Evolutionary conservation across 768 basidiomycete genomes (phyloP).

Genomic region (Gautieria morchelliformis): DNA sequence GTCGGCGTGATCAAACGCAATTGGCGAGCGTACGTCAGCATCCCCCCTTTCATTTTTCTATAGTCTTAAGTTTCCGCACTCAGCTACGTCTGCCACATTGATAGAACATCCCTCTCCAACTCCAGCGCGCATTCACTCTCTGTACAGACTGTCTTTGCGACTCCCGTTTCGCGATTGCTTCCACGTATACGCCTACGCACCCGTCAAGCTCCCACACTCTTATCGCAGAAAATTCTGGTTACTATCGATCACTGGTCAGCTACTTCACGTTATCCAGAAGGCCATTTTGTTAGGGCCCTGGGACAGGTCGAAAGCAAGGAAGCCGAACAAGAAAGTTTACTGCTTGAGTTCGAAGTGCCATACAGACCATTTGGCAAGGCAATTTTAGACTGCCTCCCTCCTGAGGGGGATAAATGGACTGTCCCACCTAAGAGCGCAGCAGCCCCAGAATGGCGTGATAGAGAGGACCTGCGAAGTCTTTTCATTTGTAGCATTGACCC

Average conservation of each 20-base stretch:
- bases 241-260: constrained; percentile 89
- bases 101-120: constrained; percentile 77
- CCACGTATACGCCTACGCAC: constrained; percentile 93
- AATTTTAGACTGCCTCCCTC: constrained; percentile 82
- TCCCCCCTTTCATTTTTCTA: background rate
- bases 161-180: constrained; percentile 82
- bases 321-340: constrained; percentile 87
- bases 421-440: constrained; percentile 66
- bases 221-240: constrained; percentile 93
- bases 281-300: constrained; percentile 89
- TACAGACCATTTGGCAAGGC: constrained; percentile 96
- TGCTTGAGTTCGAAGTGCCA: constrained; percentile 92
- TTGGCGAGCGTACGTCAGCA: constrained; percentile 76
- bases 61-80: background rate
- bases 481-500: constrained; percentile 97
- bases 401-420: constrained; percentile 85
- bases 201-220: constrained; percentile 79
- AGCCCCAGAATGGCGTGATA: constrained; percentile 59
- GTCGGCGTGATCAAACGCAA: constrained; percentile 92
- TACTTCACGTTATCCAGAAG: constrained; percentile 87
- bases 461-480: constrained; percentile 80
- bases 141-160: constrained; percentile 88
- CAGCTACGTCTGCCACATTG: constrained; percentile 93
- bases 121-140: constrained; percentile 69
- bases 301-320: constrained; percentile 91